Evolutionary conservation across 441 rosid genomes (phyloP), one percentile per base, ranked within the genome.

Genomic region (Adansonia madagascariensis): DNA sequence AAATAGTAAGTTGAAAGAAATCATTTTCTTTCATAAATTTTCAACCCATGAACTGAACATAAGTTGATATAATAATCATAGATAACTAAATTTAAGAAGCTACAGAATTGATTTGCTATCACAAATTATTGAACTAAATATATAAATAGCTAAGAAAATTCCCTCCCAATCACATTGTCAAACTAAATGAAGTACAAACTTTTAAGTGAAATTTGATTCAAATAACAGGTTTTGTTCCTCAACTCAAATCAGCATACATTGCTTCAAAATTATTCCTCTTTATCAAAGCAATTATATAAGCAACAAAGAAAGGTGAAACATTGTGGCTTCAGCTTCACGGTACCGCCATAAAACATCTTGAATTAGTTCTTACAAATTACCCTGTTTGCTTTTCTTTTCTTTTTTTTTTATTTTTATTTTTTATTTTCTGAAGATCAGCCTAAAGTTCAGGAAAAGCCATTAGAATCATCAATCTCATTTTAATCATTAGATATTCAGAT

Each of bases 241-340:
- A 60, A 4, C 27, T 60, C 41, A 61, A 61, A 27, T 47, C 41
- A 35, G 24, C 61, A 63, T 12, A 49, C 27, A 5, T 53, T 62
- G 44, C 15, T 64, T 78, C 60, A 63, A 56, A 65, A 17, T 8
- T 64, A 27, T 57, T 41, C 47, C 52, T 61, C 39, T 66, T 46
- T 53, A 35, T 65, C 52, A 44, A 18, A 27, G 20, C 4, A 73
- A 44, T 64, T 43, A 53, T 46, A 41, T 41, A 31, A 61, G n/a
- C 4, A 3, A 6, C 35, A 5, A 61, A 10, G 4, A 43, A 52
- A 71, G 44, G 35, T 31, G 10, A 31, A 62, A 27, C 6, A 41
- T 41, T 6, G 35, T 12, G 62, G 65, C 80, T 78, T 78, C 72
- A 63, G 39, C 3, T 63, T 78, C 64, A 78, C 73, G 80, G 47